Conservation (phyloP, 192 early-diverging fungal genomes). For the Coemansia nantahalensis region DNA sequence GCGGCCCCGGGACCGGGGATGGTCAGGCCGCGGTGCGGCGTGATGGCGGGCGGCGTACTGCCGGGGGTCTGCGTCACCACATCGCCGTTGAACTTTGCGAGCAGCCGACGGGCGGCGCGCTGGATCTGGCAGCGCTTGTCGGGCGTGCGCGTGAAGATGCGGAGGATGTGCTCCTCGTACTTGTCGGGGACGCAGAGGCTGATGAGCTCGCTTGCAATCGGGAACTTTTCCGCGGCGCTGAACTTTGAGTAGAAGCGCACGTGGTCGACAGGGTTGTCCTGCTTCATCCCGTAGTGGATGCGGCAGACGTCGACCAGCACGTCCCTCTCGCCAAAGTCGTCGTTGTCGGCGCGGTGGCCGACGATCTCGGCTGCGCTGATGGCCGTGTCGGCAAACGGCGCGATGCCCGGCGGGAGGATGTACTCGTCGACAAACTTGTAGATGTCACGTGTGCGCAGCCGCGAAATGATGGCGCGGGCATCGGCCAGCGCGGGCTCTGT, state of each 20-base stretch:
- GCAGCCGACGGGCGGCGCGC: slow-evolving; percentile 35
- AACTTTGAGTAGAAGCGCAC: slow-evolving; percentile 80
- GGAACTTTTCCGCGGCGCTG: slow-evolving; percentile 57
- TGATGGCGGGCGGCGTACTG: slow-evolving; percentile 25
- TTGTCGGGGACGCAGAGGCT: slow-evolving; percentile 56
- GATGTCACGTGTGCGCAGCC: slow-evolving; percentile 76
- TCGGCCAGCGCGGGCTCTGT: slow-evolving; percentile 59
- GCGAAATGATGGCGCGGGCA: slow-evolving; percentile 67
- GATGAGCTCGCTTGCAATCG: slow-evolving; percentile 66
- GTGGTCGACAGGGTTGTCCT: slow-evolving; percentile 81
- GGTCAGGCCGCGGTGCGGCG: slow-evolving; percentile 44
- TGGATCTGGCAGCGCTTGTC: slow-evolving; percentile 44
- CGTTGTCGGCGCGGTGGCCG: slow-evolving; percentile 58
- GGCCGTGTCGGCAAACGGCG: slow-evolving; percentile 18
- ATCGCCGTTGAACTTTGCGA: slow-evolving; percentile 21
- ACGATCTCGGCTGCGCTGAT: slow-evolving; percentile 62
- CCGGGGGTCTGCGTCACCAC: slow-evolving; percentile 4
- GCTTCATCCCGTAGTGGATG: slow-evolving; percentile 84
- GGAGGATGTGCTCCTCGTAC: slow-evolving; percentile 47
- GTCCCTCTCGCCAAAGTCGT: slow-evolving; percentile 64
- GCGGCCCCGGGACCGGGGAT: slow-evolving; percentile 16
- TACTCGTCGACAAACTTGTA: slow-evolving; percentile 87
- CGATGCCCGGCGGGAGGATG: slow-evolving; percentile 58
- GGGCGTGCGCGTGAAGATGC: slow-evolving; percentile 44
- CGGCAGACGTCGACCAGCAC: slow-evolving; percentile 70